A percentile compares a stretch with the other conserved stretches of the same genome.
Conservation (phyloP, 2,329 filamentous ascomycete species). For the Dothideomycetidae sp. region DNA sequence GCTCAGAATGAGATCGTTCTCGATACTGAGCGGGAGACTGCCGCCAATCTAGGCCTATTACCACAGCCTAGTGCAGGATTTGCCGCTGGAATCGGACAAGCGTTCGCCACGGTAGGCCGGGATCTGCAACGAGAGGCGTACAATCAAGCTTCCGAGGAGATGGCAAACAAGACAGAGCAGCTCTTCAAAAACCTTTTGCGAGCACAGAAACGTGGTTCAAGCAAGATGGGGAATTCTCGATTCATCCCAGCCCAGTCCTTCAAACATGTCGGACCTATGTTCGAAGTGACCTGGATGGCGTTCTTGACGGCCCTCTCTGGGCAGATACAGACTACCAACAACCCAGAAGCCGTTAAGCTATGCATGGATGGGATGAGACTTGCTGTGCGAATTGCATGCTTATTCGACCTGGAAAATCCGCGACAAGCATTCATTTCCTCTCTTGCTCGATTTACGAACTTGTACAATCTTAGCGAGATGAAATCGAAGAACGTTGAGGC, state of each 20-base stretch:
- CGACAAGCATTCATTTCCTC: constrained; percentile 90
- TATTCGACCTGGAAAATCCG: constrained; percentile 87
- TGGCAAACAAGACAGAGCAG: constrained; percentile 65
- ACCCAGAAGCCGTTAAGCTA: constrained; percentile 77
- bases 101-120: constrained; percentile 78
- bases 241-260: constrained; percentile 91
- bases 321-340: constrained; percentile 84
- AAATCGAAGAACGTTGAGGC: constrained; percentile 93
- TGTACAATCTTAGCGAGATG: constrained; percentile 93
- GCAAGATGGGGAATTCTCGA: constrained; percentile 47
- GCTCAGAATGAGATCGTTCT: constrained; percentile 83
- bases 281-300: constrained; percentile 98
- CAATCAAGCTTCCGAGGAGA: constrained; percentile 88
- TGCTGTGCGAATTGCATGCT: constrained; percentile 80
- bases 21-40: constrained; percentile 78
- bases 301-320: constrained; percentile 90
- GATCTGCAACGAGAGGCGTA: constrained; percentile 89
- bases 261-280: constrained; percentile 95
- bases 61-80: constrained; percentile 51
- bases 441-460: constrained; percentile 82
- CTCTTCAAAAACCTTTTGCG: constrained; percentile 87
- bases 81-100: constrained; percentile 72
- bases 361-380: constrained; percentile 94
- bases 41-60: constrained; percentile 59
- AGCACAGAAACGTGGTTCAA: constrained; percentile 67